Evolutionary conservation across 495 filamentous ascomycete species (phyloP).

Genomic region (Xylaria acuta): DNA sequence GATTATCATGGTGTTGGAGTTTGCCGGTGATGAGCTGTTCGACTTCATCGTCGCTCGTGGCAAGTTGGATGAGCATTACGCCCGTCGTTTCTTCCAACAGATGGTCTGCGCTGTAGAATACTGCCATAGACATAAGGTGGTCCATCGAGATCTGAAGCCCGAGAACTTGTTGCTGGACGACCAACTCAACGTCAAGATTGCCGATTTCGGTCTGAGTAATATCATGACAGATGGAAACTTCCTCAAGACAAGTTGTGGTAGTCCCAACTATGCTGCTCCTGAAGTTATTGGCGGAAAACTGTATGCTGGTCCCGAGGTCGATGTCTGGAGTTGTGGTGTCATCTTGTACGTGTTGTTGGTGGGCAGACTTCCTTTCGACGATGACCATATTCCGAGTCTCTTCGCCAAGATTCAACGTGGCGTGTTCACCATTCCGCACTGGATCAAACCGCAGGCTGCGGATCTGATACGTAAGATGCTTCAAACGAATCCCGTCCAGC

Average conservation of each 20-base stretch:
- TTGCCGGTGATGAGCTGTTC: conserved; percentile 94
- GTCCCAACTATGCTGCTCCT: conserved; percentile 96
- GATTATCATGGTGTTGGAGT: conserved; percentile 99
- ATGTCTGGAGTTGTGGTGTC: conserved; percentile 99
- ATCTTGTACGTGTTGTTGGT: conserved; percentile 96
- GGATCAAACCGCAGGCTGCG: conserved; percentile 85
- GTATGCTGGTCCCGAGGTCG: conserved; percentile 96
- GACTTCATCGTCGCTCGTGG: conserved; percentile 95
- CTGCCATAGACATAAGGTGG: conserved; percentile 98
- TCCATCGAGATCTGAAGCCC: conserved; percentile 95
- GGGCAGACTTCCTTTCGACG: conserved; percentile 92
- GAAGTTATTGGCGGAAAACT: conserved; percentile 98
- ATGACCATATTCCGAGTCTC: conserved; percentile 75
- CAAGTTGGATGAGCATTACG: conserved; percentile 85
- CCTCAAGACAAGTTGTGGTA: conserved; percentile 96
- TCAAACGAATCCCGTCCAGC: conserved; percentile 90
- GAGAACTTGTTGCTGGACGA: conserved; percentile 96
- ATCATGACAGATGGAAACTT: conserved; percentile 99
- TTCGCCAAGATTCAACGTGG: conserved; percentile 64
- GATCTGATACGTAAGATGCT: conserved; percentile 91
- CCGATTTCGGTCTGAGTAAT: conserved; percentile 97
- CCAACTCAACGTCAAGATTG: conserved; percentile 96
- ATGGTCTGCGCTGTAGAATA: conserved; percentile 99
- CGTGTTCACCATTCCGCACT: conserved; percentile 84
- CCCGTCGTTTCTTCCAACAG: conserved; percentile 97